These are phyloP conservation scores for Hypericum androsaemum DNA, from an alignment of 345 rosid genomes.

Conservation along the genomic window DNA sequence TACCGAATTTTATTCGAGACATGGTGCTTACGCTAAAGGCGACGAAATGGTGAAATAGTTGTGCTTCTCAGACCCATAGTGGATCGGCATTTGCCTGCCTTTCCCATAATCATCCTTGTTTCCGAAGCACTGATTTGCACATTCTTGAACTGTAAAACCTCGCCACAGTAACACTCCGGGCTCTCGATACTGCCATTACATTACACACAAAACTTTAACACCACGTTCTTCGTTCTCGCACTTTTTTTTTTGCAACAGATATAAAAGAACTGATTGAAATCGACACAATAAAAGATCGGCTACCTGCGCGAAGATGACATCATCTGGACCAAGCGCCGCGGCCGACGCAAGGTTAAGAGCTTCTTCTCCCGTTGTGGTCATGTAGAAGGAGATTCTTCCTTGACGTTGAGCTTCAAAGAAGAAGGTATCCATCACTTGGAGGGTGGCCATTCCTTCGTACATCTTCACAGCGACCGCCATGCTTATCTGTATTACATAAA, in stretches of 20 bases:
- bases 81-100: no score
- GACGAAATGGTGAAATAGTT: conserved; percentile 70
- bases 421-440: conserved; percentile 60
- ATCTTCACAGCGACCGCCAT: conserved; percentile 54
- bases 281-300: neutral
- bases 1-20: no score
- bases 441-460: conserved; percentile 56
- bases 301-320: conserved; percentile 61
- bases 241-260: no score
- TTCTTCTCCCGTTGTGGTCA: conserved; percentile 66
- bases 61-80: conserved; percentile 58
- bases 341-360: conserved; percentile 69
- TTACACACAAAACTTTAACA: neutral
- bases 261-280: no score
- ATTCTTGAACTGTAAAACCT: conserved; percentile 61
- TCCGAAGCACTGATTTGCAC: conserved; percentile 65
- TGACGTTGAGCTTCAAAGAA: conserved; percentile 79
- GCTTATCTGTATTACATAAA: conserved; percentile 26
- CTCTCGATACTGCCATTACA: conserved; percentile 48
- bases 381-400: conserved; percentile 67
- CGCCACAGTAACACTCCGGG: conserved; percentile 72
- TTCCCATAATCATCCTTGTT: conserved; percentile 65
- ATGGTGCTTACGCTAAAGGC: conserved; percentile 41
- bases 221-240: no score
- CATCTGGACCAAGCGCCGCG: conserved; percentile 55